Evolutionary conservation across 352 stramenopile species (phyloP).

Genomic region (Albugo candida): DNA sequence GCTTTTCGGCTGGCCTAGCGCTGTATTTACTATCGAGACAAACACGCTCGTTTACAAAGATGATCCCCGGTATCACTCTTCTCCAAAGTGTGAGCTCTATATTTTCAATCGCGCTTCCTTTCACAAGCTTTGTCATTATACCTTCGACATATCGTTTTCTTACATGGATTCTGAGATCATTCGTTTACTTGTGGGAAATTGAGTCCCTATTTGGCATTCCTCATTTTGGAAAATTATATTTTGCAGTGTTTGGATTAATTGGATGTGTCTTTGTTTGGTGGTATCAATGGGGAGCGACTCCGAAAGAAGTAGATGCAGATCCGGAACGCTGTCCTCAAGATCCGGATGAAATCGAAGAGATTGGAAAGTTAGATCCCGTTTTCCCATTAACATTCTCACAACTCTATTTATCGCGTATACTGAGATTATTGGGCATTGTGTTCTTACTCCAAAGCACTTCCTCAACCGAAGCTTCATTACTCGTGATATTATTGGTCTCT

Average conservation of each 20-base stretch:
- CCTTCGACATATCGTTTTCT: constrained; percentile 45
- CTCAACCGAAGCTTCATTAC: constrained; percentile 44
- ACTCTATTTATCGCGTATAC: constrained; percentile 24
- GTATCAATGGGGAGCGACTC: constrained; percentile 62
- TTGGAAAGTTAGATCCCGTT: constrained; percentile 48
- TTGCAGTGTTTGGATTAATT: constrained; percentile 52
- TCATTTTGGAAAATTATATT: constrained; percentile 75
- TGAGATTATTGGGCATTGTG: constrained; percentile 39
- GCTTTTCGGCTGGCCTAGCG: constrained; percentile 53
- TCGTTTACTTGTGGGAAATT: constrained; percentile 34
- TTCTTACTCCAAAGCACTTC: constrained; percentile 71
- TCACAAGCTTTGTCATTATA: constrained; percentile 61
- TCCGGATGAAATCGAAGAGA: constrained; percentile 20
- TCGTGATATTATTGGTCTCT: constrained; percentile 47
- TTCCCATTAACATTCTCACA: constrained; percentile 43
- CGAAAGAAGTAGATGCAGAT: constrained; percentile 10
- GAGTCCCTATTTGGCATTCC: constrained; percentile 56
- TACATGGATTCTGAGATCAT: constrained; percentile 18
- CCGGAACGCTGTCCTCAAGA: constrained; percentile 1
- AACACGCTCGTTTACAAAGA: constrained; percentile 37
- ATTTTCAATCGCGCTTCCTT: constrained; percentile 44
- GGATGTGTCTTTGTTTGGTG: constrained; percentile 62
- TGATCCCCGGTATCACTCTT: constrained; percentile 47
- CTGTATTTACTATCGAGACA: constrained; percentile 68
- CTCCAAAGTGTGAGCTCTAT: constrained; percentile 47